phyloP scores from a whole-genome alignment of 176 grass and related monocot species.

The Otatea glauca region DNA sequence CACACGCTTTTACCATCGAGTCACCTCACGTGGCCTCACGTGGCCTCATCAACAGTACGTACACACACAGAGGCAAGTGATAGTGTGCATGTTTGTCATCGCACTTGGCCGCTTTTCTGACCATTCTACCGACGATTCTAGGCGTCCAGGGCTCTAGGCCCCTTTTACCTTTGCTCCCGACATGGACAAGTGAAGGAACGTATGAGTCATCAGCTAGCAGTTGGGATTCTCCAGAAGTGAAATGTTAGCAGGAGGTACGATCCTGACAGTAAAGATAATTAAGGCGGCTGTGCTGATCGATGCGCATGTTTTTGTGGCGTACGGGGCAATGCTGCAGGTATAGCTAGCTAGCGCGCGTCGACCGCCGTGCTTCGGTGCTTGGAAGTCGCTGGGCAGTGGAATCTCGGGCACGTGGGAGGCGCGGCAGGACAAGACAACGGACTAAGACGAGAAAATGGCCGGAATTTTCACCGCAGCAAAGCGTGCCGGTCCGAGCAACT shows the following conservation, averaged over 20 bases:
- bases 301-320: background rate
- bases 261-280: background rate
- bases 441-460: constrained; percentile 27
- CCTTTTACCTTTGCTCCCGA: background rate
- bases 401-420: constrained; percentile 47
- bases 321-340: background rate
- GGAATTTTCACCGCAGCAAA: background rate
- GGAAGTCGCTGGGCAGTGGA: constrained; percentile 34
- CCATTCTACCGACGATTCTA: background rate
- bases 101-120: background rate
- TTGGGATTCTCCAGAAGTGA: background rate
- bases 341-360: background rate
- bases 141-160: too few species aligned
- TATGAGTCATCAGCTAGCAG: background rate
- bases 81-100: too few species aligned
- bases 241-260: background rate
- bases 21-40: background rate
- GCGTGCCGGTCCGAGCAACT: background rate
- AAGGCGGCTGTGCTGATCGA: background rate
- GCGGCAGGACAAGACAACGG: background rate
- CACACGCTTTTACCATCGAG: background rate
- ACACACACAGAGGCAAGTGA: too few species aligned
- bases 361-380: background rate
- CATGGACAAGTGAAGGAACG: background rate
- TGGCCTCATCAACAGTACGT: background rate